phyloP scores from a whole-genome alignment of 2,329 filamentous ascomycete genomes.

The Lanzia echinophila region DNA sequence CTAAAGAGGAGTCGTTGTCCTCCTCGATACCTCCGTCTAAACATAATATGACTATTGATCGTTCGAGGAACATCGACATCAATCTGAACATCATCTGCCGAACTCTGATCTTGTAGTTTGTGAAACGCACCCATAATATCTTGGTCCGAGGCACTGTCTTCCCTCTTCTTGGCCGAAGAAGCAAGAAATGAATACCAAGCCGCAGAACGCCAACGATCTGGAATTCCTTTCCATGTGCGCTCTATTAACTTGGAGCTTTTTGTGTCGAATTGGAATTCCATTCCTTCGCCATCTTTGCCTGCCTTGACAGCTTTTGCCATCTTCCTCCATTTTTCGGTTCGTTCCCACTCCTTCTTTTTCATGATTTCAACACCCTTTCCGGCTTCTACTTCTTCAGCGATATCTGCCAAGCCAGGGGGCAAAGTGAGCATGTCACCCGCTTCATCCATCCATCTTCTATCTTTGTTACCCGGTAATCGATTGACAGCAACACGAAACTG shows the following conservation, averaged over 20 bases:
- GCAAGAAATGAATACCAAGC: slow-evolving; percentile 94
- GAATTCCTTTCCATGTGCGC: slow-evolving; percentile 96
- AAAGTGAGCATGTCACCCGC: slow-evolving; percentile 61
- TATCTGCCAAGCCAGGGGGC: slow-evolving; percentile 49
- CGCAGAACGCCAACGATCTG: slow-evolving; percentile 85
- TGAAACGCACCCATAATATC: slow-evolving; percentile 67
- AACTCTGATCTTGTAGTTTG: slow-evolving; percentile 64
- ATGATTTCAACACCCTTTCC: slow-evolving; percentile 47
- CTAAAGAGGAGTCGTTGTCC: slow-evolving; percentile 89
- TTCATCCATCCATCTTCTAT: slow-evolving; percentile 55
- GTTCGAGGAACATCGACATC: slow-evolving; percentile 94
- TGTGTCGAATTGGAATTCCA: slow-evolving; percentile 72
- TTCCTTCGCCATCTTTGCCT: slow-evolving; percentile 48
- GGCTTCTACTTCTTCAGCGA: slow-evolving; percentile 47
- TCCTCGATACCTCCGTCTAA: slow-evolving; percentile 81
- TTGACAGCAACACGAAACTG: slow-evolving; percentile 50
- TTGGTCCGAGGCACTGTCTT: slow-evolving; percentile 58
- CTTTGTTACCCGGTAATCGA: slow-evolving; percentile 52
- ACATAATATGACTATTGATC: slow-evolving; percentile 96
- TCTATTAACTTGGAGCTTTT: slow-evolving; percentile 79
- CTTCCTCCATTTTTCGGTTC: slow-evolving; percentile 60
- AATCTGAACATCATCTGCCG: slow-evolving; percentile 91
- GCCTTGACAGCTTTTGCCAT: slow-evolving; percentile 54
- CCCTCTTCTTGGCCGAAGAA: slow-evolving; percentile 61
- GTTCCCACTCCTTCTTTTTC: slow-evolving; percentile 56